Percentiles rank a stretch among this genome's conserved stretches.
Evolutionary conservation across 305 asterid species (phyloP).

Genomic region (Plantago lanceolata): DNA sequence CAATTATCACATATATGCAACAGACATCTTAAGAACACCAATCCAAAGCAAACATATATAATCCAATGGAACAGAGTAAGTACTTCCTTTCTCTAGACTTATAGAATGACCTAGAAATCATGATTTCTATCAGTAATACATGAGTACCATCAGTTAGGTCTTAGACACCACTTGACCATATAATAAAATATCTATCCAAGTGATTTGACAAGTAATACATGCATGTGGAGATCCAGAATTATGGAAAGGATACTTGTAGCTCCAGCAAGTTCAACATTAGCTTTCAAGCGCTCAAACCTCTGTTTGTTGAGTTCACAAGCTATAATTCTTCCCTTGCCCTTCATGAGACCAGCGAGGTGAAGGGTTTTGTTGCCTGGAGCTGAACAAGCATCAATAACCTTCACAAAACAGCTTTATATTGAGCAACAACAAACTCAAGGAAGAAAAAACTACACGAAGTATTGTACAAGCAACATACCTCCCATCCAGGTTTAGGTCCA

Average conservation of each 20-base stretch:
- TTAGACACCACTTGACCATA: not conserved
- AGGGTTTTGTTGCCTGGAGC: conserved; percentile 97
- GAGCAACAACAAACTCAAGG: conserved; percentile 10
- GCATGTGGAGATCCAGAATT: conserved; percentile 13
- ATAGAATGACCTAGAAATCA: not conserved
- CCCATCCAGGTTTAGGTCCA: conserved; percentile 80
- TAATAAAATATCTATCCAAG: too few species aligned
- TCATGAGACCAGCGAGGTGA: conserved; percentile 89
- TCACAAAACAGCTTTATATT: conserved; percentile 28
- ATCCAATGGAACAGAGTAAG: too few species aligned
- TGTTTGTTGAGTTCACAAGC: conserved; percentile 87
- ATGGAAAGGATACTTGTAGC: conserved; percentile 74
- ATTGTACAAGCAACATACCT: conserved; percentile 38
- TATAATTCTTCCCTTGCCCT: conserved; percentile 68
- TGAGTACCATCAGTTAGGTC: not conserved
- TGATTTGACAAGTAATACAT: not conserved
- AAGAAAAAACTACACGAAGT: conserved; percentile 5
- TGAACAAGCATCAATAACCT: conserved; percentile 95
- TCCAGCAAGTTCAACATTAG: conserved; percentile 63
- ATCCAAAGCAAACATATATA: too few species aligned
- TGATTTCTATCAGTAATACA: too few species aligned
- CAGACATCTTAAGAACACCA: too few species aligned
- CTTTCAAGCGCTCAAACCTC: conserved; percentile 59
- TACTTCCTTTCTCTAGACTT: not conserved
- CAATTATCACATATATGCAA: too few species aligned